A percentile compares a stretch with the other conserved stretches of the same genome.
phyloP scores from a whole-genome alignment of 805 yeast genomes.

The Saccharomycopsis malanga region DNA sequence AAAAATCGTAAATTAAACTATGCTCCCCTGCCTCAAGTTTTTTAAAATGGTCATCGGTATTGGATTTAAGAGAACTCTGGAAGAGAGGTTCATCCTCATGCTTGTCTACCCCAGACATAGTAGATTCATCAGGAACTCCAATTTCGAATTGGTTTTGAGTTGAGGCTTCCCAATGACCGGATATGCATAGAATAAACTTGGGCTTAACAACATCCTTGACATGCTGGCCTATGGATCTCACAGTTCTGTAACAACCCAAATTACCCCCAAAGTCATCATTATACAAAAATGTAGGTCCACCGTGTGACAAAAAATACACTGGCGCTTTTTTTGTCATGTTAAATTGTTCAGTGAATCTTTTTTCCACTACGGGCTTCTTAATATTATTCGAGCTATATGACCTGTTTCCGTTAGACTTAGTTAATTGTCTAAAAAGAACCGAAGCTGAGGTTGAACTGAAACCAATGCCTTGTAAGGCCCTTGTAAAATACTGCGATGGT shows the following conservation, averaged over 20 bases:
- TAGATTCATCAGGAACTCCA: conserved; percentile 32
- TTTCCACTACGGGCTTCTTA: no score
- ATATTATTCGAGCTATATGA: no score
- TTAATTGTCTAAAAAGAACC: no score
- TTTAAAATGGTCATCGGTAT: conserved; percentile 6
- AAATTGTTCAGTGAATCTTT: no score
- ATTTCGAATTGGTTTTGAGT: conserved; percentile 40
- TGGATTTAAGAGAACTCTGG: conserved; percentile 2
- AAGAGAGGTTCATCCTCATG: not conserved
- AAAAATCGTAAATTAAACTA: conserved; percentile 63
- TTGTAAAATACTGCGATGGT: no score
- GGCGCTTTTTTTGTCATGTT: conserved; percentile 39
- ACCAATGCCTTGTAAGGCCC: no score
- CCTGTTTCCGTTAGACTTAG: no score
- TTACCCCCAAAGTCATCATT: conserved; percentile 44
- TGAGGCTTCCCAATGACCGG: conserved; percentile 72
- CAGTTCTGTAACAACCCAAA: conserved; percentile 50
- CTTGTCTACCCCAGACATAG: conserved; percentile 3
- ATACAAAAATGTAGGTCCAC: conserved; percentile 76
- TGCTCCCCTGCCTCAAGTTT: conserved; percentile 35
- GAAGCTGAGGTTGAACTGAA: no score
- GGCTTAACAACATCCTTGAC: conserved; percentile 50
- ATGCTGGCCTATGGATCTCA: conserved; percentile 43
- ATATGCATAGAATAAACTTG: conserved; percentile 55
- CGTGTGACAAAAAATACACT: conserved; percentile 68